Evolutionary conservation across 345 rosid species (phyloP).

Genomic region (Turnera subulata): DNA sequence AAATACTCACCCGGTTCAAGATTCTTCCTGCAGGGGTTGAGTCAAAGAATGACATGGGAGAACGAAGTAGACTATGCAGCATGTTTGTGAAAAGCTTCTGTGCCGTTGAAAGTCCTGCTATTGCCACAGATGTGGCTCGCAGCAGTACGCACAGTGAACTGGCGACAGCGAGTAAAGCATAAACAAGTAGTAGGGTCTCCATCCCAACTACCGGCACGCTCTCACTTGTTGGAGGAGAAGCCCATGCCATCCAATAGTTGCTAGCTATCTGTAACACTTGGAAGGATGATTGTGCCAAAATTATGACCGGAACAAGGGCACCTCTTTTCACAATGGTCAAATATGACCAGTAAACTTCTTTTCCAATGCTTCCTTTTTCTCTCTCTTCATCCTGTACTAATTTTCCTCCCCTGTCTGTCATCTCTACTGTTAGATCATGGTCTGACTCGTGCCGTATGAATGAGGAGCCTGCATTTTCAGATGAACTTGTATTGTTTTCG

Average conservation of each 20-base stretch:
- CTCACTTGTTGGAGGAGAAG: conserved; percentile 65
- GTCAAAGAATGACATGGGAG: conserved; percentile 95
- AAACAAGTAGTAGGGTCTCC: conserved; percentile 61
- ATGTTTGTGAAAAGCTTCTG: conserved; percentile 68
- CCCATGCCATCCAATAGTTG: conserved; percentile 97
- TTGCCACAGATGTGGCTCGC: conserved; percentile 59
- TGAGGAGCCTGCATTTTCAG: conserved; percentile 34
- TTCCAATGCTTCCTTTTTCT: conserved; percentile 86
- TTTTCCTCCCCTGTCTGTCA: conserved; percentile 58
- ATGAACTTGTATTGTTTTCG: conserved; percentile 32
- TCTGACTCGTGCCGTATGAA: conserved; percentile 44
- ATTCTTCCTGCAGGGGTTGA: conserved; percentile 96
- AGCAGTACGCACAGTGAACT: conserved; percentile 69
- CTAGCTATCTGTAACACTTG: conserved; percentile 79
- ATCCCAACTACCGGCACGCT: conserved; percentile 43
- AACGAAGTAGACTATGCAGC: conserved; percentile 63
- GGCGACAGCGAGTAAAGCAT: conserved; percentile 56
- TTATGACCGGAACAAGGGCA: conserved; percentile 60
- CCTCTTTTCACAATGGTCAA: conserved; percentile 69
- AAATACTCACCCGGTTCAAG: conserved; percentile 69
- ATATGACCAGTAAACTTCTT: conserved; percentile 81
- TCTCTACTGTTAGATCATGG: conserved; percentile 52
- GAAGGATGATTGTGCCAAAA: conserved; percentile 81
- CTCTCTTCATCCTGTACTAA: conserved; percentile 90
- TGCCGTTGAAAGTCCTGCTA: conserved; percentile 74